Evolutionary conservation across 1,284 basidiomycete genomes (phyloP), one percentile per base, ranked within the genome.

Genomic region (Pholiota adiposa): DNA sequence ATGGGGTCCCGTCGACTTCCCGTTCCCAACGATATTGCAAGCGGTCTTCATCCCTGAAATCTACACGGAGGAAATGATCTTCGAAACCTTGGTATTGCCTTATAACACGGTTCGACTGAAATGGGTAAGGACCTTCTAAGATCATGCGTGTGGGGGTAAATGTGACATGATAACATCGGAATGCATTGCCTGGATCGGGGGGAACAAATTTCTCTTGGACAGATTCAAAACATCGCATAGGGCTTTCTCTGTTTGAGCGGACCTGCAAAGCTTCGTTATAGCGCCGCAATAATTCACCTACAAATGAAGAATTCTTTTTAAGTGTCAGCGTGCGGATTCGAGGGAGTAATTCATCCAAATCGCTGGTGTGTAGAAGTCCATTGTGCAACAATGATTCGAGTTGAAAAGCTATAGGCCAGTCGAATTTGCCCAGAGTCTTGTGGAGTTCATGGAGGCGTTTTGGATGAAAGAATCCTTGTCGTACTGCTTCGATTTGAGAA

Each of bases 1-100:
- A 83, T 2, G 79, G 72, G 6, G 73, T 73, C 0, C 83, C 85
- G 63, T 91, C 87, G 3, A 89, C 84, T 56, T 83, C 83, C 12
- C 82, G 77, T 60, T 83, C 83, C 86, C 87, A 90, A 21, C 86
- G 79, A 63, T 89, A 89, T 54, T 84, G 79, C 18, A 88, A 75
- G 33, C 83, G 80, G 69, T 92, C 88, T 74, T 94, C 92, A 53
- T 93, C 92, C 8, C 85, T 82, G 67, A 93, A 92, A 63, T 90
- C 84, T 19, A 93, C 90, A 14, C 92, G 85, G 29, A 94, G 69
- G 69, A 93, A 93, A 65, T 84, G 74, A 27, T 88, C 80, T 55
- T 87, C 79, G 59, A 81, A 77, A 4, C 82, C 83, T 58, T 70
- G 68, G 62, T 84, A 91, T 63, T 79, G 74, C 19, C 89, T 83